Conservation (phyloP, 2,329 filamentous ascomycete genomes). For the Xylaria sp. region DNA sequence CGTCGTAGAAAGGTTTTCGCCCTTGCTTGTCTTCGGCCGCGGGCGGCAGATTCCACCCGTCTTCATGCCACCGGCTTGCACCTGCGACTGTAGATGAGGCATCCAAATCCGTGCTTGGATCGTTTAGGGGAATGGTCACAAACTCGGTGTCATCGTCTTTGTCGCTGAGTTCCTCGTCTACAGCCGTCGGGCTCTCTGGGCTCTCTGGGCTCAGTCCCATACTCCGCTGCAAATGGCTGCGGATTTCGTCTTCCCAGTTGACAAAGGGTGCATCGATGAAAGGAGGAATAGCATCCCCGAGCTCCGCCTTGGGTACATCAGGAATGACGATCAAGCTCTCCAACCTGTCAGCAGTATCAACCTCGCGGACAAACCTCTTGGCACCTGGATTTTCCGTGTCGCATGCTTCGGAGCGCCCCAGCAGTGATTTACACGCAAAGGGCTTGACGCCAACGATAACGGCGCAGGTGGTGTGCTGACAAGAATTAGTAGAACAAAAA, state of each 20-base stretch:
- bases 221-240: slow-evolving; percentile 1
- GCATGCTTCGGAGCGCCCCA: slow-evolving; percentile 8
- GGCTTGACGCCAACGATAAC: slow-evolving; percentile 15
- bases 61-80: background rate
- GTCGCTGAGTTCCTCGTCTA: background rate
- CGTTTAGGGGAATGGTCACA: background rate
- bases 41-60: background rate
- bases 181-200: background rate
- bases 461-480: slow-evolving; percentile 8
- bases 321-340: slow-evolving; percentile 14
- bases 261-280: background rate
- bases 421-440: slow-evolving; percentile 12
- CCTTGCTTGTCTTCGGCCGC: background rate
- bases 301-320: slow-evolving; percentile 1
- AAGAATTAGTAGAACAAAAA: slow-evolving; percentile 13
- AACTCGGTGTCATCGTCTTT: background rate
- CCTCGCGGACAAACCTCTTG: slow-evolving; percentile 16
- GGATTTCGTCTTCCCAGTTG: slow-evolving; percentile 4
- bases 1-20: background rate
- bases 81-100: background rate
- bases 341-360: slow-evolving; percentile 13
- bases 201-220: background rate
- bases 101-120: background rate
- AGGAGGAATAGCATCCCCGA: slow-evolving; percentile 8
- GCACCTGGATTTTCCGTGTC: slow-evolving; percentile 5